Percentiles rank a stretch among this genome's conserved stretches.
phyloP scores from a whole-genome alignment of 352 stramenopile species.

The Thalassiosira mediterranea region DNA sequence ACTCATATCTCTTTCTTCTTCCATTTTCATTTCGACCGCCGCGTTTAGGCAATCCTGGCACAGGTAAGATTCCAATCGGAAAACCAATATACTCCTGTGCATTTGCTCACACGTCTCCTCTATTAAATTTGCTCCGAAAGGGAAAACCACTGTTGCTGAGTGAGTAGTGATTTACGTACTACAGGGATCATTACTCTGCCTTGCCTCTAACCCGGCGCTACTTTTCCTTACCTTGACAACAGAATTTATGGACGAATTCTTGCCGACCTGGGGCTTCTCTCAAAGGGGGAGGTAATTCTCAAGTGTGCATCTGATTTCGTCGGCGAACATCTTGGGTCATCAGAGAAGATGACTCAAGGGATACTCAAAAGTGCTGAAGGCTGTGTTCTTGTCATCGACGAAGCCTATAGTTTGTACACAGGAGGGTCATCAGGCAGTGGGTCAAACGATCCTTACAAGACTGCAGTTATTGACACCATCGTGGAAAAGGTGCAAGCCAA shows the following conservation, averaged over 20 bases:
- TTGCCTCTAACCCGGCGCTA: too few species aligned
- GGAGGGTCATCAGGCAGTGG: conserved; percentile 25
- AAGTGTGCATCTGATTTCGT: conserved; percentile 90
- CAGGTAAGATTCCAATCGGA: conserved; percentile 90
- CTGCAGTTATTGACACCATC: conserved; percentile 85
- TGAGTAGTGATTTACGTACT: conserved; percentile 17
- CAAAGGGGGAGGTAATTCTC: conserved; percentile 88
- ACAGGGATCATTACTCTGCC: too few species aligned
- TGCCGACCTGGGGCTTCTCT: conserved; percentile 88
- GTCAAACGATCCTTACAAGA: conserved; percentile 45
- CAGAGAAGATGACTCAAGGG: conserved; percentile 86
- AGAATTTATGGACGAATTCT: conserved; percentile 86
- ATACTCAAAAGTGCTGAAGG: conserved; percentile 87
- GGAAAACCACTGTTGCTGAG: conserved; percentile 10
- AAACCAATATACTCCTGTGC: too few species aligned
- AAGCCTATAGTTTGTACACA: conserved; percentile 89
- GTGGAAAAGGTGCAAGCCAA: conserved; percentile 90
- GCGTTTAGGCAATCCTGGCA: conserved; percentile 88
- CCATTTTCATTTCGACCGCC: too few species aligned
- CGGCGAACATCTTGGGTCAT: conserved; percentile 86
- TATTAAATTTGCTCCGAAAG: conserved; percentile 1
- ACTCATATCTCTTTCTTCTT: too few species aligned
- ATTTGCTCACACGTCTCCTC: conserved; percentile 26
- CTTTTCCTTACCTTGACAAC: not conserved
- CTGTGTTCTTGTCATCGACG: conserved; percentile 92